These are phyloP conservation scores for Penicillium longicatenatum DNA, from an alignment of 495 filamentous ascomycete species.

Conservation along the genomic window DNA sequence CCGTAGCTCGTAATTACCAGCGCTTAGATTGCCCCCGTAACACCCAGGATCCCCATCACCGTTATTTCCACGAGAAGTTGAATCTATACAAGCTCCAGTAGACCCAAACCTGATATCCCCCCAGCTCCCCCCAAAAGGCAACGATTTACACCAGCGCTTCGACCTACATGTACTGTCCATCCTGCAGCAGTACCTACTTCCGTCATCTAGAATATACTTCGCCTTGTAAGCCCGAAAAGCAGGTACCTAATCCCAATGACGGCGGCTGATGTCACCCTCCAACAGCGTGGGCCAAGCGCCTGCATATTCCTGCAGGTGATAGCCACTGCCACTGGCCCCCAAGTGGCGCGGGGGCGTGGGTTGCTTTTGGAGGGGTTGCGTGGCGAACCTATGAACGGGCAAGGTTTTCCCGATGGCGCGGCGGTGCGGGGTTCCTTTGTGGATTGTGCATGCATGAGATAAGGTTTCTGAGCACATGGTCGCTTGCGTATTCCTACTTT, in stretches of 20 bases:
- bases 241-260: conserved; percentile 7
- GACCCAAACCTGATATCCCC: not conserved
- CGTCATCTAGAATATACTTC: not conserved
- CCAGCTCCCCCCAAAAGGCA: conserved; percentile 6
- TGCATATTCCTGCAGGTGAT: conserved; percentile 20
- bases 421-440: not conserved
- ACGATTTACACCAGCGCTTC: not conserved
- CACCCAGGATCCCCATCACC: not conserved
- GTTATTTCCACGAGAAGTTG: conserved; percentile 17
- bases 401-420: not conserved
- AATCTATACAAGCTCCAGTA: conserved; percentile 1
- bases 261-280: conserved; percentile 22
- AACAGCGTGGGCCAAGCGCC: conserved; percentile 5
- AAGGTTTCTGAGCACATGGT: not conserved
- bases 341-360: conserved; percentile 1
- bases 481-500: not conserved
- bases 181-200: conserved; percentile 5
- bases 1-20: not conserved
- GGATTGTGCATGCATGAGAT: not conserved
- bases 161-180: not conserved
- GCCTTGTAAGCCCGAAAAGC: conserved; percentile 9
- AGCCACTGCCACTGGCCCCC: conserved; percentile 8
- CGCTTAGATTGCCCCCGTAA: not conserved
- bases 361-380: not conserved
- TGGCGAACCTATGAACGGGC: not conserved